phyloP scores from a whole-genome alignment of 1,139 yeast species.

The Nematodospora anomalae region DNA sequence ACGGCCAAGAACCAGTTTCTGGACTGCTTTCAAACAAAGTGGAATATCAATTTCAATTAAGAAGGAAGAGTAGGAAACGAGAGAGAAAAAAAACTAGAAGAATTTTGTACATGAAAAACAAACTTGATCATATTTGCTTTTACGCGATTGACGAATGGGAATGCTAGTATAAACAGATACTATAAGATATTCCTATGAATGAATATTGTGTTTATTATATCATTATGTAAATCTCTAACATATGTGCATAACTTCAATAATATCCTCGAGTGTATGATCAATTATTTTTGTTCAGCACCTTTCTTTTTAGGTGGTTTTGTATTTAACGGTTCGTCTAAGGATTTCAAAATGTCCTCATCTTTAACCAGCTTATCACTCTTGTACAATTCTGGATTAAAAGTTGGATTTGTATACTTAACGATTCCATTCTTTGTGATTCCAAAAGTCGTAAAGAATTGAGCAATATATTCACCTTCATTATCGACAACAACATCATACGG shows the following conservation, averaged over 20 bases:
- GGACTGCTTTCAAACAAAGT: neutral
- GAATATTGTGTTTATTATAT: too few species aligned
- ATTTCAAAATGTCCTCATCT: constrained; percentile 51
- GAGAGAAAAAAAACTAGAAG: neutral
- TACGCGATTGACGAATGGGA: too few species aligned
- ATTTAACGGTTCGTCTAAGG: constrained; percentile 52
- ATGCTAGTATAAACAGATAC: too few species aligned
- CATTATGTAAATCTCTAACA: neutral
- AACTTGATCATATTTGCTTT: too few species aligned
- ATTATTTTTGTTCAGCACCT: neutral
- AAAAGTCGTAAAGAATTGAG: constrained; percentile 75
- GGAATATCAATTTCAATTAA: neutral
- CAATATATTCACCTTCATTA: constrained; percentile 66
- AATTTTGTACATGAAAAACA: neutral
- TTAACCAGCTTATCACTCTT: constrained; percentile 58
- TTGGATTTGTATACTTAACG: constrained; percentile 64
- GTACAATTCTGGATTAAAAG: constrained; percentile 50
- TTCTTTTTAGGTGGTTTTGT: constrained; percentile 52
- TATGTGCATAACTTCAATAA: neutral
- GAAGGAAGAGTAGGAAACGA: neutral
- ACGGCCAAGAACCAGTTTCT: constrained; percentile 1
- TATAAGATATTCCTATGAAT: too few species aligned
- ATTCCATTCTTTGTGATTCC: constrained; percentile 75
- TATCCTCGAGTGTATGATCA: too few species aligned
- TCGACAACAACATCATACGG: constrained; percentile 72